Base-by-base conservation (phyloP, 805 yeast species). In the Kazachstania psychrophila region DNA sequence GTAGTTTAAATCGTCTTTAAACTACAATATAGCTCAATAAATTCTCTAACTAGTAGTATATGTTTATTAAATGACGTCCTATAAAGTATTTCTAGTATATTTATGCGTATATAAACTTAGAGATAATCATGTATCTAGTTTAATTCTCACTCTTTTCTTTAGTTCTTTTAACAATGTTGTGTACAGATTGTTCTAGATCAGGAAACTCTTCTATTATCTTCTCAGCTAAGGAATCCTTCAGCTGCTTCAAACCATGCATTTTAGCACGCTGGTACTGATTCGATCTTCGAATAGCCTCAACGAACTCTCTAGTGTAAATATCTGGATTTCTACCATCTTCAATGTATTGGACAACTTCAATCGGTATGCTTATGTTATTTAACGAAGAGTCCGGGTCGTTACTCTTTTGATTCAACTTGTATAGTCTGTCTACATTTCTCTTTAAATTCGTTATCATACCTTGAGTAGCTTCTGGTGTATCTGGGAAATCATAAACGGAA, bases 301-400 rank as follows among this genome's bases (percentile, higher is more conserved):
- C 85, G 61, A 92, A 92, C 62, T 92, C 98, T 56, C 98, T 72
- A 1, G 97, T 87, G 60, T 92, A 92, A 27, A 92, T 87, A 54
- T 92, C 97, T 0, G 98, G 97, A 54, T 92, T 92, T 47, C 98
- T 69, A 2, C 98, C 98, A 52, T 86, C 94, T 54, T 92, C 97
- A 26, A 92, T 85, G 53, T 92, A 92, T 44, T 81, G 79, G 11
- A 87, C 65, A n/a, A 88, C 88, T 52, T 88, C 96, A 26, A 81
- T 58, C 1, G 96, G 96, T 3, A 83, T 69, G 1, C 77, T 61
- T 4, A 72, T 60, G 7, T 62, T 52, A 19, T 61, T 56, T 15
- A 74, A 46, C 1, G 46, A 51, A 3, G 58, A 49, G 2, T 38
- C 37, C 11, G 59, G 60, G 26, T 58, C 62, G 15, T 62, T 61